A percentile compares a stretch with the other conserved stretches of the same genome.
These are phyloP conservation scores for Dendrocalamus sinicus DNA, from an alignment of 176 grass and related monocot species.

Conservation along the genomic window DNA sequence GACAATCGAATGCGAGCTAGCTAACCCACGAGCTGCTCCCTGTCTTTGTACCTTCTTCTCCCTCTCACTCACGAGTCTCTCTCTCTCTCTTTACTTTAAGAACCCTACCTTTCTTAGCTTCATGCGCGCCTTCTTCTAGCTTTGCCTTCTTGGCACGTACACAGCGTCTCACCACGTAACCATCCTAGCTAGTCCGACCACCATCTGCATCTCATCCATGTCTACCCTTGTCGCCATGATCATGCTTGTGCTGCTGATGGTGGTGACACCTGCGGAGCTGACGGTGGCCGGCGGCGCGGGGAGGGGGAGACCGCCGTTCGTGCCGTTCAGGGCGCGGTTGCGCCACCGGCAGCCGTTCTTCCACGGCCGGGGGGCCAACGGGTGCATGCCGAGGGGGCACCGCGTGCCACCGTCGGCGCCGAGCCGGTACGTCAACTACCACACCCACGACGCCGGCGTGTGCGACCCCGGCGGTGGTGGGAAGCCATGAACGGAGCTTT, in stretches of 20 bases:
- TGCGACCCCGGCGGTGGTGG: slow-evolving; percentile 38
- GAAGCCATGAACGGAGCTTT: slow-evolving; percentile 37
- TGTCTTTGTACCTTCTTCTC: neutral
- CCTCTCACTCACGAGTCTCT: slow-evolving; percentile 36
- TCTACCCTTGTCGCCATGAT: slow-evolving; percentile 22
- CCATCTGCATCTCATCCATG: neutral
- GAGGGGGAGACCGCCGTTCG: neutral
- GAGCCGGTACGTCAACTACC: slow-evolving; percentile 82
- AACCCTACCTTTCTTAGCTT: slow-evolving; percentile 7
- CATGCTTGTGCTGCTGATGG: slow-evolving; percentile 42
- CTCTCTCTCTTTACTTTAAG: slow-evolving; percentile 37
- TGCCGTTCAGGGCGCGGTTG: slow-evolving; percentile 12
- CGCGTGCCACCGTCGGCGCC: slow-evolving; percentile 74
- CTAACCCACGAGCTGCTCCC: slow-evolving; percentile 51
- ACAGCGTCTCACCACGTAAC: neutral
- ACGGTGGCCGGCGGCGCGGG: neutral
- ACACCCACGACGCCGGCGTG: slow-evolving; percentile 61
- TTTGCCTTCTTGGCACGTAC: neutral
- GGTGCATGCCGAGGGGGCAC: slow-evolving; percentile 73
- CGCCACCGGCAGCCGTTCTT: slow-evolving; percentile 40
- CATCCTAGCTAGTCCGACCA: neutral
- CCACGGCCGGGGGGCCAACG: slow-evolving; percentile 41
- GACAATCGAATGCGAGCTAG: slow-evolving; percentile 2
- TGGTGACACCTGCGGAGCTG: neutral
- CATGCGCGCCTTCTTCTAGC: too few relatives aligned